phyloP scores from a whole-genome alignment of 2,329 filamentous ascomycete genomes.

The Fusarium heterosporum region DNA sequence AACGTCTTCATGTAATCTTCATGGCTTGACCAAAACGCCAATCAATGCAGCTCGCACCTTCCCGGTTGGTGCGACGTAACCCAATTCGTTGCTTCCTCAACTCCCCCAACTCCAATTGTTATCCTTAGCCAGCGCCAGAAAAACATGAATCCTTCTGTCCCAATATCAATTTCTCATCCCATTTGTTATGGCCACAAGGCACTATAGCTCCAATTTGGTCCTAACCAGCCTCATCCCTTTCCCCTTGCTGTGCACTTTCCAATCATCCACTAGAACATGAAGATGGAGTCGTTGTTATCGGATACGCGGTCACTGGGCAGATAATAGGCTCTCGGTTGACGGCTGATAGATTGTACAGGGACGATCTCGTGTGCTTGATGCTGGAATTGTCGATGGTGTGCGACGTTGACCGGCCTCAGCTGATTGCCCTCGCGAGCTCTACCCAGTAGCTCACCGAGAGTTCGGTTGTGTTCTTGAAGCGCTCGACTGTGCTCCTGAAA shows the following conservation, averaged over 20 bases:
- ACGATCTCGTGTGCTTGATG: not conserved
- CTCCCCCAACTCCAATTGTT: conserved; percentile 15
- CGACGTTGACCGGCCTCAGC: not conserved
- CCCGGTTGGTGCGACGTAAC: not conserved
- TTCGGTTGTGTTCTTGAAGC: not conserved
- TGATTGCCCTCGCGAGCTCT: not conserved
- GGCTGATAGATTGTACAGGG: not conserved
- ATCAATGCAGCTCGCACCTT: not conserved
- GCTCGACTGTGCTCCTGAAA: not conserved
- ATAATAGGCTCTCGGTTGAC: not conserved
- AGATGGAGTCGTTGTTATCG: not conserved
- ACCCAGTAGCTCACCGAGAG: not conserved
- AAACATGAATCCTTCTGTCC: not conserved
- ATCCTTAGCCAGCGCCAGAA: not conserved
- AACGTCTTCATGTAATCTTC: not conserved
- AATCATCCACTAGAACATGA: not conserved
- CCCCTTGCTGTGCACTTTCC: accelerated
- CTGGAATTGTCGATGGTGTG: not conserved
- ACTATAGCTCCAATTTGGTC: not conserved
- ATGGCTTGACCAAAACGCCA: not conserved
- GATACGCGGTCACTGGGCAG: not conserved
- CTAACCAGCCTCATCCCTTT: not conserved
- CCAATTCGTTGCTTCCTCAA: not conserved
- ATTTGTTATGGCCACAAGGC: not conserved
- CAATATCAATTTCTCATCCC: not conserved